These are phyloP conservation scores for Glonium stellatum DNA, from an alignment of 495 filamentous ascomycete species.

Conservation along the genomic window DNA sequence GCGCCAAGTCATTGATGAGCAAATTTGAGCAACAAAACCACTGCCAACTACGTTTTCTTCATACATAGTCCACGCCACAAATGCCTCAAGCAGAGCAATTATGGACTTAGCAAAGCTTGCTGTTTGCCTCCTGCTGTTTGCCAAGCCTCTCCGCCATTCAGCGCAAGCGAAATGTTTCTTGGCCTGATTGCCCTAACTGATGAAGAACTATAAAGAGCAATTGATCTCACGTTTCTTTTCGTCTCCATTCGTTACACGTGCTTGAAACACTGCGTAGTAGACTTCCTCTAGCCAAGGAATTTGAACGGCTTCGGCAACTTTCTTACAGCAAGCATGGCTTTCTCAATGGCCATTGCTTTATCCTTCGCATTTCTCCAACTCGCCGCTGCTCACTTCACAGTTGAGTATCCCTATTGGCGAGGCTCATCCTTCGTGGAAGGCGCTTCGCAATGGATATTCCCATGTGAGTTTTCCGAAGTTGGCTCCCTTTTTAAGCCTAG, in stretches of 20 bases:
- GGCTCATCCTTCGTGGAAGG: conserved; percentile 42
- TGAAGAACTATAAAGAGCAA: neutral
- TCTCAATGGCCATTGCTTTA: conserved; percentile 26
- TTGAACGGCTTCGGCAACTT: neutral
- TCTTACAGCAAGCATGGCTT: neutral
- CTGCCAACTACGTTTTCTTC: neutral
- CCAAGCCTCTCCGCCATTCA: neutral
- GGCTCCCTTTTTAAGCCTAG: neutral
- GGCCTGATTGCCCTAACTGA: no score
- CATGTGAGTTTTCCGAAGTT: conserved; percentile 41
- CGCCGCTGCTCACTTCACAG: conserved; percentile 50
- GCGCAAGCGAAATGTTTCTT: neutral
- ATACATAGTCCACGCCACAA: neutral
- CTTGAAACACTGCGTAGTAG: neutral
- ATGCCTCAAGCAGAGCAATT: neutral
- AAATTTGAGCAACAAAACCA: conserved; percentile 15
- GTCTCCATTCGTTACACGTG: neutral
- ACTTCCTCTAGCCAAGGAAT: neutral
- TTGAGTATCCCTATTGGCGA: conserved; percentile 54
- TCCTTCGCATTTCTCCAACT: conserved; percentile 35
- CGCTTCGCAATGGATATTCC: conserved; percentile 48
- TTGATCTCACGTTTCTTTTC: neutral
- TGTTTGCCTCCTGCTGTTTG: neutral
- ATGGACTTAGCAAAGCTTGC: neutral
- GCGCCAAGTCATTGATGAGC: conserved; percentile 12